These are phyloP conservation scores for Colletotrichum spaethianum DNA, from an alignment of 2,329 filamentous ascomycete species.

Conservation along the genomic window DNA sequence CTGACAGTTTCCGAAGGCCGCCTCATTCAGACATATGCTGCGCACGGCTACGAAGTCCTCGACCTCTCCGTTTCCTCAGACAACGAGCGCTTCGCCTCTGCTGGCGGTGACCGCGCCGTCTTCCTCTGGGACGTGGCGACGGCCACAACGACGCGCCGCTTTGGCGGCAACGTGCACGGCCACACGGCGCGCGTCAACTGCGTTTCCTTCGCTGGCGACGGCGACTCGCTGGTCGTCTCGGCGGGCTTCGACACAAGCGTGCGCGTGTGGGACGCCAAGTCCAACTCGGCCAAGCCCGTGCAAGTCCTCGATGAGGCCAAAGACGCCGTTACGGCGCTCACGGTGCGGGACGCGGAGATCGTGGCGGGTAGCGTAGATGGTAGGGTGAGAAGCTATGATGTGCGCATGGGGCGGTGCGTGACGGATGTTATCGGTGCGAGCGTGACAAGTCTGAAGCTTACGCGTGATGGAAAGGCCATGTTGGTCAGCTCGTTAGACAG, in stretches of 20 bases:
- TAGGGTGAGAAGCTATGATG: constrained; percentile 84
- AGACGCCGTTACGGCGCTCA: constrained; percentile 74
- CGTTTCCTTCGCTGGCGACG: constrained; percentile 83
- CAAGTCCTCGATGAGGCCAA: constrained; percentile 81
- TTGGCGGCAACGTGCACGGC: constrained; percentile 72
- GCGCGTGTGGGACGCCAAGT: constrained; percentile 80
- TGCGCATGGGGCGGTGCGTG: constrained; percentile 79
- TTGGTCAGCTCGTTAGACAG: constrained; percentile 84
- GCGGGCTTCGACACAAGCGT: constrained; percentile 84
- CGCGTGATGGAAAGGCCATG: constrained; percentile 80
- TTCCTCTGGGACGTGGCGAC: constrained; percentile 96
- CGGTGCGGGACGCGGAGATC: constrained; percentile 69
- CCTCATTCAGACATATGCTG: constrained; percentile 89
- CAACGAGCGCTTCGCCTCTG: constrained; percentile 89
- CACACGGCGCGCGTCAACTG: constrained; percentile 83
- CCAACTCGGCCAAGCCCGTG: constrained; percentile 70
- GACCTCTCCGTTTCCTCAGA: constrained; percentile 80
- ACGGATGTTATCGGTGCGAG: constrained; percentile 78
- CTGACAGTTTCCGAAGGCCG: constrained; percentile 61
- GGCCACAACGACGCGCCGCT: constrained; percentile 82
- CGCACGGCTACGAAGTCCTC: constrained; percentile 93
- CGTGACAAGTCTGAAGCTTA: constrained; percentile 83
- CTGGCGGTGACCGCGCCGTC: constrained; percentile 89
- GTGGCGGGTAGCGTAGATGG: constrained; percentile 88
- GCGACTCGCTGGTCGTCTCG: constrained; percentile 79